Evolutionary conservation across 2,329 filamentous ascomycete species (phyloP).

Genomic region (Truncatella angustata): DNA sequence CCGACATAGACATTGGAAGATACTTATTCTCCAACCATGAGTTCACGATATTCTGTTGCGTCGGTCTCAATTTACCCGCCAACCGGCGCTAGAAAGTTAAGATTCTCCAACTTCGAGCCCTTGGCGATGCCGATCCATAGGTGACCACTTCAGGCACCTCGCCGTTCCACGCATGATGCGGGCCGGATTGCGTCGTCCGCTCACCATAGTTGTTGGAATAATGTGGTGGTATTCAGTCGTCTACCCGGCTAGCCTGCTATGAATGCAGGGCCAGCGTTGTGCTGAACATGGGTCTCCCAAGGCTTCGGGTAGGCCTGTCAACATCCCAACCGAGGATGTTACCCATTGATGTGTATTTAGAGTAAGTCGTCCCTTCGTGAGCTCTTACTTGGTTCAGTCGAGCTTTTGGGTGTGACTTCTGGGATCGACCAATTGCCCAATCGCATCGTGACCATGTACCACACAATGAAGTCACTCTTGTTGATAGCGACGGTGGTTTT

Average conservation of each 20-base stretch:
- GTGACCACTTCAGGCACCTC: constrained; percentile 2
- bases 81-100: background rate
- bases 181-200: background rate
- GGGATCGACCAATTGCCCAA: background rate
- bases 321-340: background rate
- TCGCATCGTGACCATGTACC: constrained; percentile 1
- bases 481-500: constrained; percentile 9
- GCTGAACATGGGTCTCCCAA: constrained; percentile 1
- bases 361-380: background rate
- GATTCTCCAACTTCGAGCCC: background rate
- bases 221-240: background rate
- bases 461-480: background rate
- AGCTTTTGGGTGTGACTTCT: background rate
- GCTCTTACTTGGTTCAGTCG: too few species aligned
- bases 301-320: background rate
- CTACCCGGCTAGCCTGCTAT: constrained; percentile 2
- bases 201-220: background rate
- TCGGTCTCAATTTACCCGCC: constrained; percentile 8
- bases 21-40: background rate
- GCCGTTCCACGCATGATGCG: background rate
- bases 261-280: background rate
- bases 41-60: background rate
- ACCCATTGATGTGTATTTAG: background rate
- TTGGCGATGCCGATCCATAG: background rate
- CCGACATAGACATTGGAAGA: too few species aligned